Conservation (phyloP, 768 basidiomycete genomes). For the Suillus weaverae region DNA sequence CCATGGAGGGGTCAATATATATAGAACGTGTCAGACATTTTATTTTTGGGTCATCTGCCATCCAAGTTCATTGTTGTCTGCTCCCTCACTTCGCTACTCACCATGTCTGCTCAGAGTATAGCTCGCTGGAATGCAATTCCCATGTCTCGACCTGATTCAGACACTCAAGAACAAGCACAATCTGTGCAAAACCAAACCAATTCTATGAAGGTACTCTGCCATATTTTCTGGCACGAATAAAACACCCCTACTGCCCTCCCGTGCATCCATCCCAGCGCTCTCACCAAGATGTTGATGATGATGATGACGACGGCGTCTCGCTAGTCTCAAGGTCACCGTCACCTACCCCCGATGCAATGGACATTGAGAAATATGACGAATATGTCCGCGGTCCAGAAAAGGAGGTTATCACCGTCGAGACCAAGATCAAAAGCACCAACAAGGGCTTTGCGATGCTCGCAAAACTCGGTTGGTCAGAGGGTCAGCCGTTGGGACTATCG, state of each 20-base stretch:
- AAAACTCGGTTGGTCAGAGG: slow-evolving; percentile 83
- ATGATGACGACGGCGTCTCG: slow-evolving; percentile 68
- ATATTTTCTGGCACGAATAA: slow-evolving; percentile 43
- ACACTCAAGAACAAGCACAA: slow-evolving; percentile 24
- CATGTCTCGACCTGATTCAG: slow-evolving; percentile 36
- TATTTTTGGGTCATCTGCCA: not conserved
- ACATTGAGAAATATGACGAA: slow-evolving; percentile 69
- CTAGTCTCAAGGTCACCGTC: slow-evolving; percentile 77
- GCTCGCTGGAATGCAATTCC: slow-evolving; percentile 77
- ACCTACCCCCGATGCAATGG: slow-evolving; percentile 56
- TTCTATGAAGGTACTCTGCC: slow-evolving; percentile 69
- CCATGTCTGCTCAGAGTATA: slow-evolving; percentile 65
- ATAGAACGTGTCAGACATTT: no score
- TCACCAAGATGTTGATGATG: slow-evolving; percentile 40
- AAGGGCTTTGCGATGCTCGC: slow-evolving; percentile 79
- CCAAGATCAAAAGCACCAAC: slow-evolving; percentile 75
- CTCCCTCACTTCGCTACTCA: not conserved
- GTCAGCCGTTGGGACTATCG: slow-evolving; percentile 73
- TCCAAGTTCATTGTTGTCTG: not conserved
- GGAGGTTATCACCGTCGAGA: slow-evolving; percentile 80
- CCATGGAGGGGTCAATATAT: not conserved
- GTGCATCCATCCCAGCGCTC: slow-evolving; percentile 58
- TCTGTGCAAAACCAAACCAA: slow-evolving; percentile 17
- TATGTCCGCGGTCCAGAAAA: slow-evolving; percentile 48
- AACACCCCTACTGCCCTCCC: slow-evolving; percentile 54